A percentile compares a stretch with the other conserved stretches of the same genome.
Evolutionary conservation across 257 asterid species (phyloP).

Genomic region (Solanum bukasovii): DNA sequence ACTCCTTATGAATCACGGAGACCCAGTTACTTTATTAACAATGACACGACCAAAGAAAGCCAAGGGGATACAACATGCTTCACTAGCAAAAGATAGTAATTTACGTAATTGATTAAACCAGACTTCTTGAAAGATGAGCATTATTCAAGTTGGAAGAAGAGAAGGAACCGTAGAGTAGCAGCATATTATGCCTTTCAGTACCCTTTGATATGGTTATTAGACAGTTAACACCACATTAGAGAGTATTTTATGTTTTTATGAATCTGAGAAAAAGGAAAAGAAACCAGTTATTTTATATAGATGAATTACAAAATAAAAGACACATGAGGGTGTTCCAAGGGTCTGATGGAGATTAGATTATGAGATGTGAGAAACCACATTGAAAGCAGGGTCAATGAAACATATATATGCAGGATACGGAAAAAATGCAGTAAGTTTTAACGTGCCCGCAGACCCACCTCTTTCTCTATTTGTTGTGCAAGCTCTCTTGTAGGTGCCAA

Average conservation of each 20-base stretch:
- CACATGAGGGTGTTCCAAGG: neutral
- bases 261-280: neutral
- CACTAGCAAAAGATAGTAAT: neutral
- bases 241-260: neutral
- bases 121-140: neutral
- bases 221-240: neutral
- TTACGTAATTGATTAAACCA: neutral
- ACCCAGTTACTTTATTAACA: neutral
- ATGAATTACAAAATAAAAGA: neutral
- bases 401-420: neutral
- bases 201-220: neutral
- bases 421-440: neutral
- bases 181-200: neutral
- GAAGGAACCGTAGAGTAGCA: neutral
- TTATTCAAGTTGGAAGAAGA: neutral
- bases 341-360: neutral
- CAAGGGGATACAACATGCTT: neutral
- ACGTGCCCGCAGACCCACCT: slow-evolving; percentile 30
- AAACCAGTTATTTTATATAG: neutral
- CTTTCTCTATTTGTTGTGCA: slow-evolving; percentile 91
- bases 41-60: neutral
- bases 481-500: slow-evolving; percentile 92
- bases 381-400: neutral
- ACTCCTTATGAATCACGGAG: neutral
- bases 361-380: neutral